A percentile compares a stretch with the other conserved stretches of the same genome.
Evolutionary conservation across 1,284 basidiomycete genomes (phyloP).

Genomic region (Paramarasmius palmivorus): DNA sequence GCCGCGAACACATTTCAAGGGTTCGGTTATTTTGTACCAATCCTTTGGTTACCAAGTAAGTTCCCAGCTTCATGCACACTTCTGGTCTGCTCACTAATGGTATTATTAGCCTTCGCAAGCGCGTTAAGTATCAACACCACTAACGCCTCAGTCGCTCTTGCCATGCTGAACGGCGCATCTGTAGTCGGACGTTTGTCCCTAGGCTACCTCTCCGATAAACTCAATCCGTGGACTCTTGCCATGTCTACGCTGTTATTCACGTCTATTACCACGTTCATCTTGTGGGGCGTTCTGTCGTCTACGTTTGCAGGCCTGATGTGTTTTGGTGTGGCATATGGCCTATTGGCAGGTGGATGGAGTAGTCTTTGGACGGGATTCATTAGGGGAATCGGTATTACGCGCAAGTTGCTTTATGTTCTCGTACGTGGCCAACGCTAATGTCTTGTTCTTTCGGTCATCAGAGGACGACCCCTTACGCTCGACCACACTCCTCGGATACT

Average conservation of each 20-base stretch:
- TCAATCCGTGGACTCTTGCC: constrained; percentile 36
- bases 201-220: constrained; percentile 36
- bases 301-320: constrained; percentile 32
- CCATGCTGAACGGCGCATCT: constrained; percentile 30
- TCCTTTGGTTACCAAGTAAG: too few species aligned
- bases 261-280: constrained; percentile 33
- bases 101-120: constrained; percentile 29
- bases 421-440: too few species aligned
- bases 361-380: constrained; percentile 36
- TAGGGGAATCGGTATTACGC: constrained; percentile 28
- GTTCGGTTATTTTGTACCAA: too few species aligned
- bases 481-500: constrained; percentile 36
- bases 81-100: constrained; percentile 28
- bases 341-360: constrained; percentile 36
- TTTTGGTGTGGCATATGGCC: constrained; percentile 36
- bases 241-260: constrained; percentile 26
- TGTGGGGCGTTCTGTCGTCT: constrained; percentile 39
- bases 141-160: constrained; percentile 27
- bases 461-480: constrained; percentile 33
- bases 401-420: not conserved
- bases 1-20: not conserved
- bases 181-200: constrained; percentile 31
- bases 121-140: constrained; percentile 25
- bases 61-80: too few species aligned
- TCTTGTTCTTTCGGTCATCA: too few species aligned